phyloP scores from a whole-genome alignment of 768 basidiomycete species.

The Nidularia sp. region DNA sequence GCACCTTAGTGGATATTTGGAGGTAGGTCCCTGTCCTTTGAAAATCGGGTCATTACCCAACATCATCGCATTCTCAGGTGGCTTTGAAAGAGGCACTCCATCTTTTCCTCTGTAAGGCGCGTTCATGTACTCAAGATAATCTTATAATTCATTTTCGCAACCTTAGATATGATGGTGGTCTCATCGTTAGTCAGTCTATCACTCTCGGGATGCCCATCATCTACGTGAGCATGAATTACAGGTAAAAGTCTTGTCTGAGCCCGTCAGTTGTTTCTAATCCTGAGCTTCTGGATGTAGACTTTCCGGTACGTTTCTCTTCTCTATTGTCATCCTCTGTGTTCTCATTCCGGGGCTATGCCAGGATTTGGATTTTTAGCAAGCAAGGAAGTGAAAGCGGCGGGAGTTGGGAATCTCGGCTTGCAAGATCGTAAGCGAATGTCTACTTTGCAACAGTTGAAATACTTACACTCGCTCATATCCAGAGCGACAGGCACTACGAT shows the following conservation, averaged over 20 bases:
- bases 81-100: constrained; percentile 19
- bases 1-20: constrained; percentile 28
- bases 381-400: constrained; percentile 20
- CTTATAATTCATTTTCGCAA: neutral
- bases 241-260: constrained; percentile 17
- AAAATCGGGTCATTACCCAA: neutral
- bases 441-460: neutral
- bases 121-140: neutral
- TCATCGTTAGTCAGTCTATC: constrained; percentile 35
- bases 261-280: constrained; percentile 1
- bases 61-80: constrained; percentile 12
- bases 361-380: constrained; percentile 27
- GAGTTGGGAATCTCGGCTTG: constrained; percentile 22
- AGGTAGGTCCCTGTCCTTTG: too few species aligned
- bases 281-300: constrained; percentile 4
- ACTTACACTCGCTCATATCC: too few species aligned
- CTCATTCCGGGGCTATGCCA: constrained; percentile 21
- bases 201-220: constrained; percentile 33
- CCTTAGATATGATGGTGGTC: constrained; percentile 28
- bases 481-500: constrained; percentile 43
- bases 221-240: constrained; percentile 45
- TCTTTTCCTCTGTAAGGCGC: constrained; percentile 9
- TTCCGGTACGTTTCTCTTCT: constrained; percentile 30
- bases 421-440: constrained; percentile 21
- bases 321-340: constrained; percentile 28